Conservation (phyloP, 2,329 filamentous ascomycete genomes). For the Colletotrichum costaricense region DNA sequence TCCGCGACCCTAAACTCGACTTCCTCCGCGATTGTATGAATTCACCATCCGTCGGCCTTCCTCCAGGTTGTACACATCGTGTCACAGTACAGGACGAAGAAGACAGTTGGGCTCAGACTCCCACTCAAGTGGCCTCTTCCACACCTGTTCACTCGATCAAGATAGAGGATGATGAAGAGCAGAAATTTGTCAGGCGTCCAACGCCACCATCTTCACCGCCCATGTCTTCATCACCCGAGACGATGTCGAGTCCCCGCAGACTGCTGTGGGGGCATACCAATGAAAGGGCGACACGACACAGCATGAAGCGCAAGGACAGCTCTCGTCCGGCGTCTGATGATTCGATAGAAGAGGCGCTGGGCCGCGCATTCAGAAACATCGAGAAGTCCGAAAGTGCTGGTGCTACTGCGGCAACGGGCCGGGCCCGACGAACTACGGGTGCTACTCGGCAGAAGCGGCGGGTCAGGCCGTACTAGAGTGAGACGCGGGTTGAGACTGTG, state of each 20-base stretch:
- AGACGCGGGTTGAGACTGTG: neutral
- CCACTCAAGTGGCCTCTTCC: neutral
- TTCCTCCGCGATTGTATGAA: too few species aligned
- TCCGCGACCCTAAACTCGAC: too few species aligned
- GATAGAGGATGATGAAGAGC: neutral
- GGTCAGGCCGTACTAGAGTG: neutral
- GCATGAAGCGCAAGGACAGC: neutral
- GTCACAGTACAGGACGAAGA: neutral
- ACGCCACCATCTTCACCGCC: neutral
- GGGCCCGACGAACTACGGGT: neutral
- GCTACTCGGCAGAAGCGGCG: neutral
- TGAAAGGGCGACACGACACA: neutral
- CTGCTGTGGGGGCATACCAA: neutral
- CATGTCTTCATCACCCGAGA: neutral
- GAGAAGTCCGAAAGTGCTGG: neutral
- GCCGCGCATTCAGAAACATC: neutral
- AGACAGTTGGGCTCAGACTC: neutral
- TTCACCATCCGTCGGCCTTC: too few species aligned
- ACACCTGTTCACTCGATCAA: neutral
- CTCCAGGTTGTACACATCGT: too few species aligned
- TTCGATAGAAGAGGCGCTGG: neutral
- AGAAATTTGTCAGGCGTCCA: neutral
- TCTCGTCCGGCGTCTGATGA: neutral
- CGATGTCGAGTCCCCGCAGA: neutral
- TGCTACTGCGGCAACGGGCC: neutral